Conservation (phyloP, 2,329 filamentous ascomycete genomes). For the Hymenoscyphus albidus region DNA sequence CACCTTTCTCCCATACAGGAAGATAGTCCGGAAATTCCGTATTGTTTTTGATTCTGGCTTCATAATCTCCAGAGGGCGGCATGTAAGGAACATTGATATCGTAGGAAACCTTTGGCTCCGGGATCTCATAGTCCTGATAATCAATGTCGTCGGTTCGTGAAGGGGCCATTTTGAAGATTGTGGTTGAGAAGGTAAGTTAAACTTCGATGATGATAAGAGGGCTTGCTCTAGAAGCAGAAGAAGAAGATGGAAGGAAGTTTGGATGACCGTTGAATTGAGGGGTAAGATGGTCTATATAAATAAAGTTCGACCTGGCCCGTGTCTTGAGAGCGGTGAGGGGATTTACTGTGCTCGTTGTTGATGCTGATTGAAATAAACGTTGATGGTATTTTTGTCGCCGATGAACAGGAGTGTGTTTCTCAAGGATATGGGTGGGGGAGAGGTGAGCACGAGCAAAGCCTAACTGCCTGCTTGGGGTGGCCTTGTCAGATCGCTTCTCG, state of each 20-base stretch:
- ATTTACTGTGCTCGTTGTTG: slow-evolving; percentile 6
- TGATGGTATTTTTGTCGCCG: background rate
- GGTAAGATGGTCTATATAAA: slow-evolving; percentile 2
- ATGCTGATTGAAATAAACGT: slow-evolving; percentile 5
- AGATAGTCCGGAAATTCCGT: slow-evolving; percentile 43
- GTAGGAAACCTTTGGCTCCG: slow-evolving; percentile 33
- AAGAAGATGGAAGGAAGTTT: background rate
- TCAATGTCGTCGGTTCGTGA: slow-evolving; percentile 23
- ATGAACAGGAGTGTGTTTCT: background rate
- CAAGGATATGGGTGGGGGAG: slow-evolving; percentile 1
- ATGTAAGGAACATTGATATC: slow-evolving; percentile 49
- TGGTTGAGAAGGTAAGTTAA: background rate
- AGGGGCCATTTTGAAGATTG: slow-evolving; percentile 20
- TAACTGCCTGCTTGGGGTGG: slow-evolving; percentile 3
- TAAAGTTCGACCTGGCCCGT: slow-evolving; percentile 6
- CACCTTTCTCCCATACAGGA: slow-evolving; percentile 42
- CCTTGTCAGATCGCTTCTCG: slow-evolving; percentile 5
- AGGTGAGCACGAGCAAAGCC: background rate
- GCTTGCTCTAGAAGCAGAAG: background rate
- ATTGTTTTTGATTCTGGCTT: slow-evolving; percentile 36
- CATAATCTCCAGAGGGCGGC: slow-evolving; percentile 36
- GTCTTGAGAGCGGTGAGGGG: slow-evolving; percentile 8
- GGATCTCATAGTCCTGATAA: slow-evolving; percentile 10
- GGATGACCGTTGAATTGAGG: background rate
- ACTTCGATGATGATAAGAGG: background rate